These are phyloP conservation scores for Tetradesmus lagerheimii DNA, from an alignment of 139 green algal genomes.

Conservation along the genomic window DNA sequence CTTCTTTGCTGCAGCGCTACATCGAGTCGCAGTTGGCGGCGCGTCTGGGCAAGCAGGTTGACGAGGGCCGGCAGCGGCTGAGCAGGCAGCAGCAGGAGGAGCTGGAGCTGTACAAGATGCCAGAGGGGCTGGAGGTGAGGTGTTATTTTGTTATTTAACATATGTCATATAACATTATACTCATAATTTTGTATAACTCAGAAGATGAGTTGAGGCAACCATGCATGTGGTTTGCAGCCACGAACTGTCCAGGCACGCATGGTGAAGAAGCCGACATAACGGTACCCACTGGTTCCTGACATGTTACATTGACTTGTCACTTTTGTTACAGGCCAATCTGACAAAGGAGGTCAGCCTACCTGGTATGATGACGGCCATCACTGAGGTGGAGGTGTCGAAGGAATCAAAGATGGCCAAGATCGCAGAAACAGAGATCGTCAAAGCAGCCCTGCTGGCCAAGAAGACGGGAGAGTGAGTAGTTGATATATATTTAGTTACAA, in stretches of 20 bases:
- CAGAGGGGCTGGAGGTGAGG: constrained; percentile 70
- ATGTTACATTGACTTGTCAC: not conserved
- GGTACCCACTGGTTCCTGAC: no score
- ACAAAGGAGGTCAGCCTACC: constrained; percentile 53
- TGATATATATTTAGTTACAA: no score
- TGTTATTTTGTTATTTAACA: not conserved
- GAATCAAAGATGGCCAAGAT: constrained; percentile 87
- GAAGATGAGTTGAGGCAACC: no score
- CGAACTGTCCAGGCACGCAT: no score
- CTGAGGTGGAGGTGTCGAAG: constrained; percentile 81
- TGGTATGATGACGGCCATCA: constrained; percentile 79
- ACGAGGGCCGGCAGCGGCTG: constrained; percentile 11
- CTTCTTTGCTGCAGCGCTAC: constrained; percentile 68
- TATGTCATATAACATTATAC: not conserved
- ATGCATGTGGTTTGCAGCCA: no score
- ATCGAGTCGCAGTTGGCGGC: constrained; percentile 78
- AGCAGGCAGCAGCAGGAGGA: constrained; percentile 58
- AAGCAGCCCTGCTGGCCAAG: constrained; percentile 71
- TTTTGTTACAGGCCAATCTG: constrained; percentile 33
- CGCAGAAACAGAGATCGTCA: constrained; percentile 88
- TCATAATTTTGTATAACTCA: no score
- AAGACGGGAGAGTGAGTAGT: constrained; percentile 1
- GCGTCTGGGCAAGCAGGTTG: constrained; percentile 65
- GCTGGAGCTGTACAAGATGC: constrained; percentile 72
- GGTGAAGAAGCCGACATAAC: no score